Base-by-base conservation (phyloP, 805 yeast genomes). In the Starmerella etchellsii region DNA sequence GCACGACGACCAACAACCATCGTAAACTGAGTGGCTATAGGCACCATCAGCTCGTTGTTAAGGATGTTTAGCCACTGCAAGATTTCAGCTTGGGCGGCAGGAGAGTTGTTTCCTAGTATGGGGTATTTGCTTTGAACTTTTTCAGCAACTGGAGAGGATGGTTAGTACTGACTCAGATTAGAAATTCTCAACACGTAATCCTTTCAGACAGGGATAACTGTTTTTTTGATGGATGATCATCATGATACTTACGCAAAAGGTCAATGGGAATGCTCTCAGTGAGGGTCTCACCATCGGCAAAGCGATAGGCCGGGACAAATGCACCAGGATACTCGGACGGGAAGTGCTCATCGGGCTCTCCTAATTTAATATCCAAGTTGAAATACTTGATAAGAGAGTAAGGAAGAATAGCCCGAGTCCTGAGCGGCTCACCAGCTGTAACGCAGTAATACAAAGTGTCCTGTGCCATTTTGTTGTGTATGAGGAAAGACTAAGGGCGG, bases 61-160 rank as follows among this genome's bases (percentile, higher is more conserved):
- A 76, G 68, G 52, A 81, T 65, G 2, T 94, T 81, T 60, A 77
- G 55, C 93, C 94, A 85, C 65, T 68, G 76, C 53, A 85, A 60
- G 55, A 84, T 67, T 54, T 63, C 62, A 45, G 81, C 83, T 58
- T 73, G 19, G 22, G 45, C 36, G 11, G 40, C 48, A 2, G 40
- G 36, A 18, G 44, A 26, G 15, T 39, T 68, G 61, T 73, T 71
- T 55, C 95, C 96, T 50, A 74, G 65, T 50, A 79, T 68, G 51
- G 63, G 64, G 41, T 62, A 55, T 44, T 59, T 65, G 40, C 61
- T 43, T 16, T 48, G 46, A 20, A 48, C 28, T n/a, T 30, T 32
- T 14, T 47, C 48, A 5, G 39, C 31, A 24, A 49, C 53, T 49
- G 14, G 36, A 16, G 14, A n/a, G 24, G 32, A 26, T 22, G 19